Base-by-base conservation (phyloP, 2,329 filamentous ascomycete genomes). In the Arthrobotrys megalospora region DNA sequence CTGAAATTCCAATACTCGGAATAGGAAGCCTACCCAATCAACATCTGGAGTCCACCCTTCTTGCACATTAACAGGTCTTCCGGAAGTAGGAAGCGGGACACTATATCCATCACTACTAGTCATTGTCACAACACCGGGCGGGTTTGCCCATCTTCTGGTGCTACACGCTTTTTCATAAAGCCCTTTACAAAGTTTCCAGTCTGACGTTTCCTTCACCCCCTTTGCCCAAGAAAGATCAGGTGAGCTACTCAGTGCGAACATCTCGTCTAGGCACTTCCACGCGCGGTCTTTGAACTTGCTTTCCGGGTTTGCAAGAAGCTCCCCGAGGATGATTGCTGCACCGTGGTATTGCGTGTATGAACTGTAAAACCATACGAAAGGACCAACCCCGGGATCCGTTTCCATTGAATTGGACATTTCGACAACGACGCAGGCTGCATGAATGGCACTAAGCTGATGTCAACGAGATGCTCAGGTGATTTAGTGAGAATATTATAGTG, bases 361-460 rank as follows among this genome's bases (percentile, higher is more conserved):
- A 32, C 75, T 78, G 24, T 43, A 78, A 38, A 78, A 78, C 75
- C 75, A 78, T 41, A 72, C 62, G n/a, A 78, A 78, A 1, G 75
- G 75, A 8, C 75, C 75, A 10, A 78, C 75, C n/a, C 75, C 75
- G 7, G 75, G 67, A 58, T 78, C 75, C n/a, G 75, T 78, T 64
- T 78, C 75, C 75, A 78, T 67, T 32, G 75, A 78, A 48, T 78
- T 78, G 24, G 75, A 72, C 75, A 78, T 78, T 36, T 78, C 75
- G 36, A 78, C 75, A 14, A 78, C 75, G 14, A 71, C 75, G 24
- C 62, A 72, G 14, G 75, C 75, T 6, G 75, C 75, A 36, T 78
- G 67, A 16, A 78, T 55, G 6, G 75, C 75, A 72, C 75, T 78
- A 34, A 10, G 12, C n/a, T 63, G 41, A n/a, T 32, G 45, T 67